Evolutionary conservation across 1,284 basidiomycete species (phyloP), one percentile per base, ranked within the genome.

Genomic region (Heterobasidion irregulare): DNA sequence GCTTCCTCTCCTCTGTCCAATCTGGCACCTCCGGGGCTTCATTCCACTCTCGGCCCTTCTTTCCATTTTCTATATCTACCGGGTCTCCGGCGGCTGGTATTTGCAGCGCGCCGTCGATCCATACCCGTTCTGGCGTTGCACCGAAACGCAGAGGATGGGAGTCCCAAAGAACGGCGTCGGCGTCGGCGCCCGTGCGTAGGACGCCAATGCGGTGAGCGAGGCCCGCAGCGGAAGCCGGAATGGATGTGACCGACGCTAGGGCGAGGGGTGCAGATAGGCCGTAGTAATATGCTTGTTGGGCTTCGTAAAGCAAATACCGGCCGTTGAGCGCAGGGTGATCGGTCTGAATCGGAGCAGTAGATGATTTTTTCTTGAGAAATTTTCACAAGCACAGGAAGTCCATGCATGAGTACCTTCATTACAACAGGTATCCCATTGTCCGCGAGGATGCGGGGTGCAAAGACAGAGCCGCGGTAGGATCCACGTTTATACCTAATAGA

Each of bases 381-480:
- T 89, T 56, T 92, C 89, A 0, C 26, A 26, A 26, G 6, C 26
- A 26, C 26, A 26, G 26, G 26, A 26, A 32, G 51, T 47, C 18
- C 26, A 16, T 47, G 26, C 32, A 45, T 36, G 33, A 58, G 34
- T 61, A 84, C 84, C 81, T 92, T 92, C 82, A 91, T 85, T 15
- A 86, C 80, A 4, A 96, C 86, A 36, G 78, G 74, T 32, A 95
- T 70, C 1, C 84, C 87, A 53, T 84, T 78, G 49, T 94, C 85
- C 0, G 84, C 75, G 16, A 96, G 74, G 51, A 97, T 85, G 47
- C 83, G 81, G 15, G 91, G 80, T 0, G 93, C 91, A 67, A 89
- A 96, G 62, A 94, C 89, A 2, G 89, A 88, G 3, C 87, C 91
- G 34, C 92, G 78, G 69, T 88, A 95, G 0, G 90, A 80, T 65